These are phyloP conservation scores for Trichoderma atrobrunneum DNA, from an alignment of 2,329 filamentous ascomycete species.

Conservation along the genomic window DNA sequence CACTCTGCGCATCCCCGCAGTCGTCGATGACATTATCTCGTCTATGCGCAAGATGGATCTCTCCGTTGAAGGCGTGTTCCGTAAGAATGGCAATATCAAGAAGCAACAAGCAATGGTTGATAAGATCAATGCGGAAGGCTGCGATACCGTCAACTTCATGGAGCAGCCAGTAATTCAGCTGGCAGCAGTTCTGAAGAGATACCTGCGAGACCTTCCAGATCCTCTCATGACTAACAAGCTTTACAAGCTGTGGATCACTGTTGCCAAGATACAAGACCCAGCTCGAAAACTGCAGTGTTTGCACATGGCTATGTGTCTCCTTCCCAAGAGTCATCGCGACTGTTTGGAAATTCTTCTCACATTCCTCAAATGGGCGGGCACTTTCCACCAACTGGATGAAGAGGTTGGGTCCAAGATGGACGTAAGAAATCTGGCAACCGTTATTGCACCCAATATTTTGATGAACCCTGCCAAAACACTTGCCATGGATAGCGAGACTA, in stretches of 20 bases:
- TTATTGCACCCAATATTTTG: constrained; percentile 94
- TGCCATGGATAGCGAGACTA: constrained; percentile 79
- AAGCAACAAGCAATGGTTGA: constrained; percentile 83
- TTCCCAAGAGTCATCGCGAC: constrained; percentile 90
- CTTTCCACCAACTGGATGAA: constrained; percentile 95
- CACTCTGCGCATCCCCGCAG: constrained; percentile 82
- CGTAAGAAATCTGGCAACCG: constrained; percentile 92
- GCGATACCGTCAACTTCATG: constrained; percentile 80
- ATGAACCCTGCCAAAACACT: constrained; percentile 66
- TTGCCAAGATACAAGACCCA: constrained; percentile 80
- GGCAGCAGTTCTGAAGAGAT: constrained; percentile 90
- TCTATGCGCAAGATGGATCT: constrained; percentile 99
- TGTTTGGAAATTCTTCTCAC: constrained; percentile 92
- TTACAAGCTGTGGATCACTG: constrained; percentile 83
- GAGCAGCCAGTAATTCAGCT: constrained; percentile 91
- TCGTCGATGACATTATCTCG: constrained; percentile 90
- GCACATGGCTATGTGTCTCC: constrained; percentile 85
- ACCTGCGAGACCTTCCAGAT: constrained; percentile 89
- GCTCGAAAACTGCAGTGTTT: constrained; percentile 80
- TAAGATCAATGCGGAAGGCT: constrained; percentile 79
- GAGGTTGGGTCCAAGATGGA: constrained; percentile 99
- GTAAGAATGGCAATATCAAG: constrained; percentile 98
- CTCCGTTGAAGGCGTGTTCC: constrained; percentile 96
- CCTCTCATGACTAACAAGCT: constrained; percentile 94
- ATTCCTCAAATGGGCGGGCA: constrained; percentile 96